These are phyloP conservation scores for Moricandia arvensis DNA, from an alignment of 345 rosid species.

Conservation along the genomic window DNA sequence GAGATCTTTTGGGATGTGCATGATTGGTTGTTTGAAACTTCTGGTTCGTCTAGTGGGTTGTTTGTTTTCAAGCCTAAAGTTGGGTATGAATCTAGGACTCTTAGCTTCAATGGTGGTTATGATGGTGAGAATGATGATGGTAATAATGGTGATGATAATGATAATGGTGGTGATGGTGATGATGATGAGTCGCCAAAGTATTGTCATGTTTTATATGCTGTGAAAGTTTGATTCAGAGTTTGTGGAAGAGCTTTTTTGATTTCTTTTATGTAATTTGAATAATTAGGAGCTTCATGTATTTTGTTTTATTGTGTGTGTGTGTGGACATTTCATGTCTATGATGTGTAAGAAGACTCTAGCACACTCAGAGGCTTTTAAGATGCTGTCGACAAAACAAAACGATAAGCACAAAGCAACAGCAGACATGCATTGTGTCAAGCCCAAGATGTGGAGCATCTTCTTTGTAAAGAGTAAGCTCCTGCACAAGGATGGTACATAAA, in stretches of 20 bases:
- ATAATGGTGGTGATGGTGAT: neutral
- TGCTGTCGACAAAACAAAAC: neutral
- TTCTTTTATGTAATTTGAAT: neutral
- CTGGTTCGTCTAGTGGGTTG: slow-evolving; percentile 48
- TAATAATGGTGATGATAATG: neutral
- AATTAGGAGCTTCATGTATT: neutral
- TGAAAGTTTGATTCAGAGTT: slow-evolving; percentile 38
- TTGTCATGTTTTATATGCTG: slow-evolving; percentile 66
- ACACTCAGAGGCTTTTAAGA: neutral
- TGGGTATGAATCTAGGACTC: slow-evolving; percentile 5
- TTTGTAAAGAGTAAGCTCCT: neutral
- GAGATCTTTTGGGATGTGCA: slow-evolving; percentile 77
- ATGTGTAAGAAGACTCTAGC: neutral
- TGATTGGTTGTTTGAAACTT: slow-evolving; percentile 57
- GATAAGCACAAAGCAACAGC: neutral
- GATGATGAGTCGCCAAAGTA: slow-evolving; percentile 35
- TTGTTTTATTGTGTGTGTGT: neutral
- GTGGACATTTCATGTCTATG: neutral
- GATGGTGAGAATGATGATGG: slow-evolving; percentile 16
- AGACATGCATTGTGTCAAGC: neutral
- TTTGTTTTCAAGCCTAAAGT: slow-evolving; percentile 54
- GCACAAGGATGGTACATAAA: neutral
- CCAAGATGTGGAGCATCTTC: neutral
- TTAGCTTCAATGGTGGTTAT: slow-evolving; percentile 18
- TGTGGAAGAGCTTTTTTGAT: neutral